phyloP scores from a whole-genome alignment of 2,329 filamentous ascomycete genomes.

The Cladosporium sp. region DNA sequence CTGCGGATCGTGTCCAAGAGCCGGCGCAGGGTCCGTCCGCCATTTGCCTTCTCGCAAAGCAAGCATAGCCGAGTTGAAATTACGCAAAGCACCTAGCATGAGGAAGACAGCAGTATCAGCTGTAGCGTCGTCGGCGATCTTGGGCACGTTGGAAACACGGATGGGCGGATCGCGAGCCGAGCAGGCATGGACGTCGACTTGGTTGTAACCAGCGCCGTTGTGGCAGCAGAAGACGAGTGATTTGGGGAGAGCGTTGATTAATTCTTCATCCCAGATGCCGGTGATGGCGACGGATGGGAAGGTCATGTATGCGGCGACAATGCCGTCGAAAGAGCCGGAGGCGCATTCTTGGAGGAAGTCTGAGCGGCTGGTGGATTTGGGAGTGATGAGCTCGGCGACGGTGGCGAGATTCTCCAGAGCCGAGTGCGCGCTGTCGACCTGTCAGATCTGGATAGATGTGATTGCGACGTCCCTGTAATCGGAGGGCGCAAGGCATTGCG shows the following conservation, averaged over 20 bases:
- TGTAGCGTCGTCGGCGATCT: slow-evolving; percentile 75
- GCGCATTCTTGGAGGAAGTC: slow-evolving; percentile 67
- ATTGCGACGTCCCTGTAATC: not conserved
- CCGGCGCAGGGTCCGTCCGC: slow-evolving; percentile 52
- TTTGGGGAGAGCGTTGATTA: slow-evolving; percentile 51
- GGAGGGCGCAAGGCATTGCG: not conserved
- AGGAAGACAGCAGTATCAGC: slow-evolving; percentile 79
- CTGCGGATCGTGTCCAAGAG: slow-evolving; percentile 69
- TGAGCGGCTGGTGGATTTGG: slow-evolving; percentile 57
- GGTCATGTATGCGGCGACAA: slow-evolving; percentile 65
- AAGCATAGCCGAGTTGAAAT: slow-evolving; percentile 64
- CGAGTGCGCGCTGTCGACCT: slow-evolving; percentile 56
- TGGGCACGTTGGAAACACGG: slow-evolving; percentile 75
- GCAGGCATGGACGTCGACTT: slow-evolving; percentile 70
- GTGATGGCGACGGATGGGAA: slow-evolving; percentile 62
- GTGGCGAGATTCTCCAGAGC: slow-evolving; percentile 59
- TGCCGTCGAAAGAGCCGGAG: slow-evolving; percentile 62
- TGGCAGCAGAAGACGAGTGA: slow-evolving; percentile 39
- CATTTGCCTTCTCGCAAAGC: slow-evolving; percentile 64
- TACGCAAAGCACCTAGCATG: slow-evolving; percentile 72
- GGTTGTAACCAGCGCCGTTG: slow-evolving; percentile 75
- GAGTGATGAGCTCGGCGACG: slow-evolving; percentile 62
- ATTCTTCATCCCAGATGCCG: slow-evolving; percentile 65
- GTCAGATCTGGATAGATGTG: not conserved
- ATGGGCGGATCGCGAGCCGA: slow-evolving; percentile 56